Conservation (phyloP, 495 filamentous ascomycete species). For the Neurospora discreta region DNA sequence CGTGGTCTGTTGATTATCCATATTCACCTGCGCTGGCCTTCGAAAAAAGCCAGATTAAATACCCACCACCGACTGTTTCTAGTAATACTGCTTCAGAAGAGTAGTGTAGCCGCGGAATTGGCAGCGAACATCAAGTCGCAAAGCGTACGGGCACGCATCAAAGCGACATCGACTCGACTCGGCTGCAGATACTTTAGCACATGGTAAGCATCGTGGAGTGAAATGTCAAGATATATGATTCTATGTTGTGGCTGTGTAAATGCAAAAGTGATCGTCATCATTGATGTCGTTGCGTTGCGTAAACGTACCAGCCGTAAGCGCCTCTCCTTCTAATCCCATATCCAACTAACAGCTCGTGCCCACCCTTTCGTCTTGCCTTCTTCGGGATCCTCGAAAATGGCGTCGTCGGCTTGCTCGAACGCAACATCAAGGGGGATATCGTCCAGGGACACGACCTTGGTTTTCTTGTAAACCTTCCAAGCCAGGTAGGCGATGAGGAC, state of each 20-base stretch:
- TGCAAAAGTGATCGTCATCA: neutral
- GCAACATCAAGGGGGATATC: constrained; percentile 38
- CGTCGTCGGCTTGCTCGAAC: constrained; percentile 24
- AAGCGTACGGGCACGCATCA: neutral
- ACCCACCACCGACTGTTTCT: neutral
- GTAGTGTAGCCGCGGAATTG: neutral
- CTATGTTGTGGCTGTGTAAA: neutral
- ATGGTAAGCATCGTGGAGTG: neutral
- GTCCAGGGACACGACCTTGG: constrained; percentile 39
- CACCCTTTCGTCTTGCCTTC: constrained; percentile 15
- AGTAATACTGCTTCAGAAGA: neutral
- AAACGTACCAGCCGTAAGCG: neutral
- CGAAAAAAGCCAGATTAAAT: constrained; percentile 2
- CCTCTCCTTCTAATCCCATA: constrained; percentile 26
- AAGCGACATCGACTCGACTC: neutral
- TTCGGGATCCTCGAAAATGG: constrained; percentile 23
- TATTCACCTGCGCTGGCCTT: constrained; percentile 7
- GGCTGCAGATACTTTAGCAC: neutral
- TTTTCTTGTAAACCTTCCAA: constrained; percentile 45
- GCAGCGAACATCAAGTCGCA: neutral
- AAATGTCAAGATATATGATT: neutral
- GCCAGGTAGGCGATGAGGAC: constrained; percentile 39
- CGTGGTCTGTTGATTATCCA: constrained; percentile 10
- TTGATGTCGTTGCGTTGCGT: neutral
- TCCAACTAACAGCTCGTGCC: constrained; percentile 24